Conservation (phyloP, 163 green algal species). For the Volvox carteri region DNA sequence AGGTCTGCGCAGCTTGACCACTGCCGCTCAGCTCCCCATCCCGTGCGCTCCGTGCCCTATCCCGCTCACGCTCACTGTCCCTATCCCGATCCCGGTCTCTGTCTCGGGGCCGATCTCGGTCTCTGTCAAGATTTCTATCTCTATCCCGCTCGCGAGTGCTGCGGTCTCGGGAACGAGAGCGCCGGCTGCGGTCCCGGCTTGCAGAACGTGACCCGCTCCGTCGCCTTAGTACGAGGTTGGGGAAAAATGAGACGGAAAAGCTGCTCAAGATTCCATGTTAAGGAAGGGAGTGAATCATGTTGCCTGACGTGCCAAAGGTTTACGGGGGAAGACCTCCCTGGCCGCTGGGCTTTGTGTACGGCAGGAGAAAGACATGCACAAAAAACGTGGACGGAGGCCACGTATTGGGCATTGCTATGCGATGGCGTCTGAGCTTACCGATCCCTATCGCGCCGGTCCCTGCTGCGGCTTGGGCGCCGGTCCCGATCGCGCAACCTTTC, state of each 20-base stretch:
- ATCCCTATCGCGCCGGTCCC: constrained; percentile 46
- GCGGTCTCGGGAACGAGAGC: not conserved
- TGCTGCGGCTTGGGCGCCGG: constrained; percentile 40
- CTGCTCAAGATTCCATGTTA: no score
- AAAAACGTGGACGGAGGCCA: no score
- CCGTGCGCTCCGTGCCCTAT: not conserved
- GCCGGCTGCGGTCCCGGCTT: not conserved
- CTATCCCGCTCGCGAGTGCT: not conserved
- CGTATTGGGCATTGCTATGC: no score
- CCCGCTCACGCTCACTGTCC: constrained; percentile 14
- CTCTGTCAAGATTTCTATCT: constrained; percentile 10
- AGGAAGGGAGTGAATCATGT: no score
- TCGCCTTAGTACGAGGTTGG: no score
- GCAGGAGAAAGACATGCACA: no score
- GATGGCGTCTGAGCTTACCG: constrained; percentile 31
- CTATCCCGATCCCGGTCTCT: constrained; percentile 21
- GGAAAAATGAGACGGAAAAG: no score
- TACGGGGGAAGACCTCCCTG: no score
- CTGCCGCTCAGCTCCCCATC: constrained; percentile 59
- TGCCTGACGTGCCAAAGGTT: no score
- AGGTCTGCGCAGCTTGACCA: not conserved
- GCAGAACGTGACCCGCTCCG: not conserved
- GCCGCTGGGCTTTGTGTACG: no score
- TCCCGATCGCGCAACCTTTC: not conserved
- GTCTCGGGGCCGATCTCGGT: constrained; percentile 13